Base-by-base conservation (phyloP, 441 rosid species). In the Mallotus japonicus region DNA sequence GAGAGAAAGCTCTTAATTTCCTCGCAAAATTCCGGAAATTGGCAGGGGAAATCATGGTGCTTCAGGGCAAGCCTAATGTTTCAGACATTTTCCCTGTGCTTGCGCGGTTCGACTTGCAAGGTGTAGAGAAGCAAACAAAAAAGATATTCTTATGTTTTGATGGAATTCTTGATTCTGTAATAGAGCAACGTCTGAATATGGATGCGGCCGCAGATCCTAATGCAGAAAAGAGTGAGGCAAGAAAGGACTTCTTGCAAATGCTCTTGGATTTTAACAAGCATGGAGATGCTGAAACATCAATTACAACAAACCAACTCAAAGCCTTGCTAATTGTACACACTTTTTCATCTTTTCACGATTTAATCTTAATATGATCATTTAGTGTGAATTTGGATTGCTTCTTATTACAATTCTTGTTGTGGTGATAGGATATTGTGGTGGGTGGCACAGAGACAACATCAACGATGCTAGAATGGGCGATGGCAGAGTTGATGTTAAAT, bases 81-180 rank as follows among this genome's bases (percentile, higher is more conserved):
- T 91, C 93, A 0, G 93, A 90, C 28, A 63, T 87, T 56, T 83
- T 88, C 40, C 95, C 92, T 0, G 32, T 72, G 22, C 79, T 88
- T 32, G 83, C 87, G 3, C 47, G 83, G 67, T 85, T 86, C 17
- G 92, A 90, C 75, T 55, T 87, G 67, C 86, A 85, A 19, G 89
- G 95, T 0, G 17, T 89, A 9, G 85, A 76, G 71, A 84, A 76
- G 64, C 49, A 80, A 54, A 42, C 83, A 72, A 79, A 65, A 71
- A 76, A 62, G 34, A 32, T 81, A 2, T 61, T 47, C 0, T 32
- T 63, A 12, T 19, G 47, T 67, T 71, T 81, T 1, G 90, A 83
- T 8, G 19, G 65, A 15, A 60, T 87, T 37, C 77, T 87, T 24
- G 78, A 85, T 22, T 56, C 75, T 1, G 78, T 81, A 9, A 85